phyloP scores from a whole-genome alignment of 176 grass and related monocot species.

The Puccinellia tenuiflora region DNA sequence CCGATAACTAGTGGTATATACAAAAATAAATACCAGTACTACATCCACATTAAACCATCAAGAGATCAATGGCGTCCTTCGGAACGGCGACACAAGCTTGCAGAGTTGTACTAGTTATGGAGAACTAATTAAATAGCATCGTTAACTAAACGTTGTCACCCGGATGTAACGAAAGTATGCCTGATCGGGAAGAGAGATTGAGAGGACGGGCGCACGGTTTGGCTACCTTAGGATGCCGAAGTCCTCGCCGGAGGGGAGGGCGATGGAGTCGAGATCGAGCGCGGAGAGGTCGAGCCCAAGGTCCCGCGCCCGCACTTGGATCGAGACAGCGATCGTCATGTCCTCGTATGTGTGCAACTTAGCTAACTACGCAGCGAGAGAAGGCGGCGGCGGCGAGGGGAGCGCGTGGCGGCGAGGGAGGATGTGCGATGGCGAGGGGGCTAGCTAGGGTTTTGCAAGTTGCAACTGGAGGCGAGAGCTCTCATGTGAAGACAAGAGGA shows the following conservation, averaged over 20 bases:
- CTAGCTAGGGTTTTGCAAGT: no score
- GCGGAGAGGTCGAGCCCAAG: constrained; percentile 59
- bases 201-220: neutral
- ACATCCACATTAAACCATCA: neutral
- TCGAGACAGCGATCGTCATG: constrained; percentile 55
- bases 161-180: no score
- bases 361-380: neutral
- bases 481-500: no score
- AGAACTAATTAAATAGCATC: no score
- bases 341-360: neutral
- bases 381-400: neutral
- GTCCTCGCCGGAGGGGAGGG: constrained; percentile 59
- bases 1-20: neutral
- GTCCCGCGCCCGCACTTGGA: constrained; percentile 41
- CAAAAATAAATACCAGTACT: neutral
- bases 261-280: constrained; percentile 58
- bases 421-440: neutral
- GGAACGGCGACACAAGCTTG: neutral
- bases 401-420: neutral
- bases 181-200: neutral
- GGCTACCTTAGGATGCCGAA: constrained; percentile 70
- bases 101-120: no score
- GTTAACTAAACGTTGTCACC: no score
- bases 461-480: no score
- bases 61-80: neutral